These are phyloP conservation scores for Macadamia integrifolia DNA, from an alignment of 164 flowering plant species.

Conservation along the genomic window DNA sequence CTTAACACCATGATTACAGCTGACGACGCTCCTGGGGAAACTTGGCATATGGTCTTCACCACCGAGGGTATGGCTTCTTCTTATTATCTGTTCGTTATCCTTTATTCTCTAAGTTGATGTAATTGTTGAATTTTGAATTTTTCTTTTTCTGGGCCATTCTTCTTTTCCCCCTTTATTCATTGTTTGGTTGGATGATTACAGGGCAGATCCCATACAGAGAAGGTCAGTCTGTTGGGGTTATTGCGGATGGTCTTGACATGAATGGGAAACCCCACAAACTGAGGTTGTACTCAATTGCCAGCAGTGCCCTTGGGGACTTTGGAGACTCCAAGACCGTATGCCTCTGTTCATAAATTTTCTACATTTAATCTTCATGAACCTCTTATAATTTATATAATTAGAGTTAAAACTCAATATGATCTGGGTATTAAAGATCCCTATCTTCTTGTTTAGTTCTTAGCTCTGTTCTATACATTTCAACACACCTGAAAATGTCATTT, in stretches of 20 bases:
- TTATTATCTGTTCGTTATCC: slow-evolving; percentile 19
- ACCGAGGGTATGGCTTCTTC: slow-evolving; percentile 60
- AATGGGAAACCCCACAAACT: slow-evolving; percentile 96
- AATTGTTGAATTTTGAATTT: not conserved
- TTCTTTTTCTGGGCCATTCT: not conserved
- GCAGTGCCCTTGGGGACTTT: slow-evolving; percentile 98
- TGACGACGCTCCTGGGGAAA: slow-evolving; percentile 97
- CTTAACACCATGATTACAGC: slow-evolving; percentile 95
- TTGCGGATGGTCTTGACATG: slow-evolving; percentile 84
- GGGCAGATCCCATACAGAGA: slow-evolving; percentile 94
- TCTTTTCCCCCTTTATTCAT: not conserved
- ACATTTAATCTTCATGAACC: not conserved
- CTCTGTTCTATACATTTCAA: slow-evolving; percentile 1
- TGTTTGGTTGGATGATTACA: slow-evolving; percentile 20
- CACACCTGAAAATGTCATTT: not conserved
- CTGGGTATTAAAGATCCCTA: too few species aligned
- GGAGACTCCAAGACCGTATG: slow-evolving; percentile 97
- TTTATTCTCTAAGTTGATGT: not conserved
- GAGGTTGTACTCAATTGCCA: slow-evolving; percentile 93
- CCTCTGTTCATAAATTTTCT: not conserved
- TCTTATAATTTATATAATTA: not conserved
- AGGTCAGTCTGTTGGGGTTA: slow-evolving; percentile 93
- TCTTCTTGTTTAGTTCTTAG: not conserved
- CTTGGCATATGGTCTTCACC: slow-evolving; percentile 99
- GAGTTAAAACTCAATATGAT: too few species aligned